Conservation (phyloP, 2,329 filamentous ascomycete genomes). For the Cryoendolithus antarcticus region DNA sequence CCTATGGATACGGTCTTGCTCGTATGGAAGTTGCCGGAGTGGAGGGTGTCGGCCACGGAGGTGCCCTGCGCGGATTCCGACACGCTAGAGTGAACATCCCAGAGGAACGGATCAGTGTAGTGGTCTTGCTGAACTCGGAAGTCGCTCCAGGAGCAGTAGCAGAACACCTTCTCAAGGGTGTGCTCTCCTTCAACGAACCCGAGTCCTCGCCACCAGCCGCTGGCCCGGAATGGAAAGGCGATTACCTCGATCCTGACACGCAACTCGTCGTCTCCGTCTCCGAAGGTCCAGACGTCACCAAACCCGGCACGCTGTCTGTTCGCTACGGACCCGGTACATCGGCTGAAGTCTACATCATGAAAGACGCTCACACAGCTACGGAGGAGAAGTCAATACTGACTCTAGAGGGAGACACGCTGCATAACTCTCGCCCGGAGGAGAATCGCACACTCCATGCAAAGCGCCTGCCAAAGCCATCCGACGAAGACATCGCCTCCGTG, state of each 20-base stretch:
- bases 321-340: constrained; percentile 20
- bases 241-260: constrained; percentile 28
- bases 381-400: constrained; percentile 6
- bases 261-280: constrained; percentile 21
- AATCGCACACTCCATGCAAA: constrained; percentile 7
- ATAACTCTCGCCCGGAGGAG: constrained; percentile 10
- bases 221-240: constrained; percentile 21
- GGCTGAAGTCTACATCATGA: constrained; percentile 16
- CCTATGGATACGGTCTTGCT: constrained; percentile 28
- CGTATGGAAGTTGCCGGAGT: constrained; percentile 17
- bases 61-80: constrained; percentile 31
- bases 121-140: constrained; percentile 32
- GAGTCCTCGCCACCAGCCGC: constrained; percentile 7
- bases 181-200: constrained; percentile 17
- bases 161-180: constrained; percentile 21
- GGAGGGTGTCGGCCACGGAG: constrained; percentile 27
- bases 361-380: background rate
- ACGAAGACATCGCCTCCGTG: background rate
- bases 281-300: constrained; percentile 1
- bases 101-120: constrained; percentile 25
- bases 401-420: constrained; percentile 20
- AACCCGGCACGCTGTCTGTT: constrained; percentile 19
- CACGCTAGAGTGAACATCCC: constrained; percentile 26
- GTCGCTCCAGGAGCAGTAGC: constrained; percentile 16
- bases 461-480: constrained; percentile 1